Evolutionary conservation across 306 rosid species (phyloP), one percentile per base, ranked within the genome.

Genomic region (Vigna nakashimae): DNA sequence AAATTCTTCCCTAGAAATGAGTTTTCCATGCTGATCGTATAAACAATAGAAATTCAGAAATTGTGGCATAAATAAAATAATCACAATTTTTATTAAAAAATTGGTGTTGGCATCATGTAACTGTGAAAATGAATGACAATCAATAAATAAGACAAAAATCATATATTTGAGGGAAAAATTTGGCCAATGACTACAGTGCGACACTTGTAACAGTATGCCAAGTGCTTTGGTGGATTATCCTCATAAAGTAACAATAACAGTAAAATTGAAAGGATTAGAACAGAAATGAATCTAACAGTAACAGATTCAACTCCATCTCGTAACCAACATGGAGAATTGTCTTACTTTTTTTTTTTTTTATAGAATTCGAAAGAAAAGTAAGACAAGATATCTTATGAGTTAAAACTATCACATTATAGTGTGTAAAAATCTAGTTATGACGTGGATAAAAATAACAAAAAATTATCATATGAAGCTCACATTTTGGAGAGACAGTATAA

Each of bases 1-100:
- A 51, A 95, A 89, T 83, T 95, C 99, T 76, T 90, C 92, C 86
- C 98, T 91, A 71, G 98, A 83, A 83, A 90, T 91, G 86, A 95
- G 74, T 84, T 91, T 90, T 50, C 96, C 95, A 22, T 91, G 93
- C 99, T 95, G 95, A 84, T 72, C 73, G 74, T 48, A 75, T 68
- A 52, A 73, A 38, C 72, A 53, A 57, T 76, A 80, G 70, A 73
- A 75, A 68, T 45, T 87, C 68, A 81, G 82, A 72, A 60, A 49
- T 58, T 43, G 24, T 57, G 15, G 43, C 62, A 62, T 26, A 69
- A 36, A 70, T 58, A 70, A 55, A 76, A 55, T 69, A 74, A 71
- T 30, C 57, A 60, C 76, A 50, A 7, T 13, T 65, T 53, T 69
- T 58, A 30, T 53, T 4, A 45, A 76, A 73, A 38, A 57, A 16